Evolutionary conservation across 768 basidiomycete genomes (phyloP).

Genomic region (Baorangia bicolor): DNA sequence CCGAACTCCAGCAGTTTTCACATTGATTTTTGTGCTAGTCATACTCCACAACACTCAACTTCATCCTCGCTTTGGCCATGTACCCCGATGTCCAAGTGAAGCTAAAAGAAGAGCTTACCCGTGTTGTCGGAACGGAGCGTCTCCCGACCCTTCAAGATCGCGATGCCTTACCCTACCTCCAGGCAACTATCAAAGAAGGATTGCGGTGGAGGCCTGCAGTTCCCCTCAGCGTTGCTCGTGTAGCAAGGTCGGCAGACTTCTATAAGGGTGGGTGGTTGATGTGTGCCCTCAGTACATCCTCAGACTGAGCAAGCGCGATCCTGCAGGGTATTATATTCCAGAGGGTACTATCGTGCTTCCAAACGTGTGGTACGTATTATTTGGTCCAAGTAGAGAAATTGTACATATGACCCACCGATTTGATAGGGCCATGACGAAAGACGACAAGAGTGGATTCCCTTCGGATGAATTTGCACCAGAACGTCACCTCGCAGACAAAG

Average conservation of each 20-base stretch:
- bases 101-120: conserved; percentile 53
- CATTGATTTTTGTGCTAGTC: conserved; percentile 2
- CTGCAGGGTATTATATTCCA: conserved; percentile 10
- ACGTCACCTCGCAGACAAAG: conserved; percentile 7
- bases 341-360: conserved; percentile 12
- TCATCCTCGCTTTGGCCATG: conserved; percentile 16
- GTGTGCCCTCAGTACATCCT: background rate
- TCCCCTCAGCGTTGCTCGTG: conserved; percentile 14
- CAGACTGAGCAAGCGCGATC: background rate
- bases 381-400: background rate
- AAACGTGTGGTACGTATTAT: conserved; percentile 13
- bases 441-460: conserved; percentile 16
- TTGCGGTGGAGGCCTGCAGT: conserved; percentile 8
- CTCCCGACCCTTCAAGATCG: conserved; percentile 38
- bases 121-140: conserved; percentile 45
- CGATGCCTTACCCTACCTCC: conserved; percentile 49
- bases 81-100: conserved; percentile 47
- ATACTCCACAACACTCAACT: conserved; percentile 18
- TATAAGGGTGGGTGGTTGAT: conserved; percentile 4
- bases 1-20: background rate
- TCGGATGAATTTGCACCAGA: conserved; percentile 15
- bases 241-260: conserved; percentile 5
- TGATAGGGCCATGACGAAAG: conserved; percentile 17
- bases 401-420: background rate
- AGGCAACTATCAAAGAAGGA: conserved; percentile 40